These are phyloP conservation scores for Pulveroboletus frians DNA, from an alignment of 768 basidiomycete genomes.

Conservation along the genomic window DNA sequence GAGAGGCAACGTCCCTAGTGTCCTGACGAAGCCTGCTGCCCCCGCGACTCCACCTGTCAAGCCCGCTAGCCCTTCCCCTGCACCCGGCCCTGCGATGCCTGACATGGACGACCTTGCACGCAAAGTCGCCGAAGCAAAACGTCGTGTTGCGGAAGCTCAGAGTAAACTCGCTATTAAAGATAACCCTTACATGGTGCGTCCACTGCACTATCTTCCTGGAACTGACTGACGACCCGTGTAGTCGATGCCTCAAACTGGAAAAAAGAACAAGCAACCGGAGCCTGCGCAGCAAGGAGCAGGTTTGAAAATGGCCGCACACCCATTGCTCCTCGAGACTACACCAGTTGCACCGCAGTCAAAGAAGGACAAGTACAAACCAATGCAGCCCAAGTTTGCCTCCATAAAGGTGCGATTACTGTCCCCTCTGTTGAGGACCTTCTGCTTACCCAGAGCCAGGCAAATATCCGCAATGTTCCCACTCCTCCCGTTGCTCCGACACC, in stretches of 20 bases:
- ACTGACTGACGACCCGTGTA: slow-evolving; percentile 22
- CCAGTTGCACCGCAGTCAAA: slow-evolving; percentile 60
- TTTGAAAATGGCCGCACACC: slow-evolving; percentile 88
- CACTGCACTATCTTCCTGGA: not conserved
- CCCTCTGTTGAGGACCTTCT: not conserved
- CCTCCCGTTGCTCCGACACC: slow-evolving; percentile 43
- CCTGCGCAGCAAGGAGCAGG: slow-evolving; percentile 75
- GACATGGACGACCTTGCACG: slow-evolving; percentile 61
- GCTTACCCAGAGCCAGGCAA: slow-evolving; percentile 45
- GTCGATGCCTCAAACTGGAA: slow-evolving; percentile 51
- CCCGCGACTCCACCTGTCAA: slow-evolving; percentile 18
- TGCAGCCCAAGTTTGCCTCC: slow-evolving; percentile 98
- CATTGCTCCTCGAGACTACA: slow-evolving; percentile 65
- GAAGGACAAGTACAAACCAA: slow-evolving; percentile 93
- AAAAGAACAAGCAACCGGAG: slow-evolving; percentile 53
- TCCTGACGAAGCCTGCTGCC: slow-evolving; percentile 26
- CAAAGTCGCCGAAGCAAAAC: slow-evolving; percentile 79
- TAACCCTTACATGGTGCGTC: slow-evolving; percentile 84
- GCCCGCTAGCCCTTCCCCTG: slow-evolving; percentile 33
- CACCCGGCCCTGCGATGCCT: slow-evolving; percentile 38
- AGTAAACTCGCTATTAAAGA: slow-evolving; percentile 69
- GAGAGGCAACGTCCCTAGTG: slow-evolving; percentile 39
- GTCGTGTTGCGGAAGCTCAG: slow-evolving; percentile 78
- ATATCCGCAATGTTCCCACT: slow-evolving; percentile 68
- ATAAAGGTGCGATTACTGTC: slow-evolving; percentile 57